phyloP scores from a whole-genome alignment of 2,329 filamentous ascomycete species.

The Colletotrichum costaricense region DNA sequence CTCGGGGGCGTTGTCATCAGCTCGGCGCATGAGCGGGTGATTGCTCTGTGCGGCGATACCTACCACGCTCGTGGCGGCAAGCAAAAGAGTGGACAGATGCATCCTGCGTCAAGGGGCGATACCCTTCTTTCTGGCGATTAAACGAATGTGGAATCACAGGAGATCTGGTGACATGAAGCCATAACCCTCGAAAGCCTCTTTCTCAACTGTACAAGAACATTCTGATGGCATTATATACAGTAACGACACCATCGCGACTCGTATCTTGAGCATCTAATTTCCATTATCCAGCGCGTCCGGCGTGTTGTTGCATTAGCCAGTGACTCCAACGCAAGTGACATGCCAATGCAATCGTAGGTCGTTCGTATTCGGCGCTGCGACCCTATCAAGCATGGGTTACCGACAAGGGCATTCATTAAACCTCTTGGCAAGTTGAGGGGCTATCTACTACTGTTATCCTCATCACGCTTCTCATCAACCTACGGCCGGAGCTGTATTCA shows the following conservation, averaged over 20 bases:
- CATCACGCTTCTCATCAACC: too few relatives aligned
- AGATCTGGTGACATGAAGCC: background rate
- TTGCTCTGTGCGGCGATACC: background rate
- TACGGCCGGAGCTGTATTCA: too few relatives aligned
- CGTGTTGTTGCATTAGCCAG: constrained; percentile 5
- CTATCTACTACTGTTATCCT: background rate
- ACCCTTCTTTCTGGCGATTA: background rate
- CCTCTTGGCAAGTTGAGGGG: background rate
- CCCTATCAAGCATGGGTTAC: constrained; percentile 10
- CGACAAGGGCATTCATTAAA: constrained; percentile 6
- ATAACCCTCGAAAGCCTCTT: background rate
- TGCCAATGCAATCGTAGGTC: background rate
- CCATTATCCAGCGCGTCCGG: background rate
- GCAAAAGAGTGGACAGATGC: constrained; percentile 10
- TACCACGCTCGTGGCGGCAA: constrained; percentile 13
- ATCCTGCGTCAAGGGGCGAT: background rate
- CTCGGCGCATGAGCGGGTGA: constrained; percentile 18
- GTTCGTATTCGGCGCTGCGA: constrained; percentile 26
- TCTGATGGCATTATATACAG: background rate
- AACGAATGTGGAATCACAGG: background rate
- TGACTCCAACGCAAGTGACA: background rate
- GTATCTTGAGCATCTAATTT: background rate
- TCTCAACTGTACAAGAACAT: background rate
- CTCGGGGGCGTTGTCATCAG: constrained; percentile 21
- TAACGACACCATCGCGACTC: background rate